phyloP scores from a whole-genome alignment of 2,329 filamentous ascomycete species.

The Amesomyces nigricolor region DNA sequence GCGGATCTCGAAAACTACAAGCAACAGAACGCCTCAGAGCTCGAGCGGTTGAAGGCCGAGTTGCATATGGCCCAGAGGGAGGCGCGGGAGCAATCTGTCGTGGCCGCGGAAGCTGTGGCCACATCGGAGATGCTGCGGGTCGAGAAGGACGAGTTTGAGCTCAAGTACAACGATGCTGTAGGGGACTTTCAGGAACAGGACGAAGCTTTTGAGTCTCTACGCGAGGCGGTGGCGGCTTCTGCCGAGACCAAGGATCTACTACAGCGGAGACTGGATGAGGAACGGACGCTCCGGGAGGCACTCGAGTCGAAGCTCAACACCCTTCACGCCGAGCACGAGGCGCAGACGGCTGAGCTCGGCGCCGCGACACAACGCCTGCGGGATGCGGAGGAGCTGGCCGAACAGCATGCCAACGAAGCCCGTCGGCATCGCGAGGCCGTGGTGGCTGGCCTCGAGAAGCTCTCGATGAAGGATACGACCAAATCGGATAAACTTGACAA shows the following conservation, averaged over 20 bases:
- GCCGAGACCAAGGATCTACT: constrained; percentile 69
- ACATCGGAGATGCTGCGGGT: constrained; percentile 69
- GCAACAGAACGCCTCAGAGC: constrained; percentile 75
- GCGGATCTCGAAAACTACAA: constrained; percentile 77
- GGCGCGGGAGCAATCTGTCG: constrained; percentile 74
- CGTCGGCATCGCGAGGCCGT: constrained; percentile 78
- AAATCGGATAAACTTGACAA: constrained; percentile 46
- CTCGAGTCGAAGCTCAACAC: constrained; percentile 70
- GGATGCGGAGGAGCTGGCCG: constrained; percentile 82
- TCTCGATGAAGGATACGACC: constrained; percentile 50
- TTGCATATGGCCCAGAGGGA: constrained; percentile 73
- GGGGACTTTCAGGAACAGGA: constrained; percentile 64
- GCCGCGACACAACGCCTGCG: constrained; percentile 65
- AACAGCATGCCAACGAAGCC: constrained; percentile 83
- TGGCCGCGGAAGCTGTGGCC: constrained; percentile 69
- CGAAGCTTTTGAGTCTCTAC: constrained; percentile 66
- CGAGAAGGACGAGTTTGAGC: constrained; percentile 75
- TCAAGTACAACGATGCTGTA: constrained; percentile 61
- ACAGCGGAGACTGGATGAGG: constrained; percentile 77
- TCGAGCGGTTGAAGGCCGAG: constrained; percentile 80
- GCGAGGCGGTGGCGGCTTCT: constrained; percentile 72
- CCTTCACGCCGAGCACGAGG: constrained; percentile 77
- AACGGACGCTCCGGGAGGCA: constrained; percentile 68
- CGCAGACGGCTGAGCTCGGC: constrained; percentile 71
- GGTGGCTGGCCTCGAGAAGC: constrained; percentile 73